Evolutionary conservation across 2,329 filamentous ascomycete genomes (phyloP).

Genomic region (Penicillium nordicum): DNA sequence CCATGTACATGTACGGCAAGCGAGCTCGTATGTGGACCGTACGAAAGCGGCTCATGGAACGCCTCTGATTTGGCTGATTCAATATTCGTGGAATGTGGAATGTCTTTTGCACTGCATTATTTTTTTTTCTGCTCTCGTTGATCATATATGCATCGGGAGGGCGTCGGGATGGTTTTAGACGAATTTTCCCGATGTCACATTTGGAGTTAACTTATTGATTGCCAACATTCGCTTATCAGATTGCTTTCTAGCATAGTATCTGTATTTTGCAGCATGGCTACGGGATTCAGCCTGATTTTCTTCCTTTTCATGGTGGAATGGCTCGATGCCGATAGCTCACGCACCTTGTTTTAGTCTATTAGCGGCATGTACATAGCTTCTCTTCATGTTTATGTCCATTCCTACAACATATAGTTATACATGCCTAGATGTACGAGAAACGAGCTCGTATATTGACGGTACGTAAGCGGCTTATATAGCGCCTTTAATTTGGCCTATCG

Average conservation of each 20-base stretch:
- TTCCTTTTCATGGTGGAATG: neutral
- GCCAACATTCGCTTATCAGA: too few relatives aligned
- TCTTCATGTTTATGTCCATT: neutral
- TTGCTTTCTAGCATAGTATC: neutral
- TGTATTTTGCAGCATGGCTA: neutral
- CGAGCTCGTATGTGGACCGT: constrained; percentile 91
- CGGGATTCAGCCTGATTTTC: neutral
- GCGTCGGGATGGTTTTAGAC: neutral
- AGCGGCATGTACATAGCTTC: neutral
- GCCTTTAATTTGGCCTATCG: neutral
- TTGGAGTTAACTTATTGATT: neutral
- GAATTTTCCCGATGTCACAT: neutral
- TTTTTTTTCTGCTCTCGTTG: neutral
- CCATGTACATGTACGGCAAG: constrained; percentile 95
- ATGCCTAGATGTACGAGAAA: neutral
- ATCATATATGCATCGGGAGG: neutral
- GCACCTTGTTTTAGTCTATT: neutral
- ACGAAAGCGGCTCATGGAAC: constrained; percentile 80
- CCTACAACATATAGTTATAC: neutral
- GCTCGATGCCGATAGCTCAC: neutral
- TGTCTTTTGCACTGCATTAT: neutral
- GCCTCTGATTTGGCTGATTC: constrained; percentile 46
- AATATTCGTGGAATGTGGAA: neutral
- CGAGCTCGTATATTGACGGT: too few relatives aligned
- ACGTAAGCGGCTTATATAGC: too few relatives aligned